These are phyloP conservation scores for Panicum miliaceum DNA, from an alignment of 176 grass and related monocot species.

Conservation along the genomic window DNA sequence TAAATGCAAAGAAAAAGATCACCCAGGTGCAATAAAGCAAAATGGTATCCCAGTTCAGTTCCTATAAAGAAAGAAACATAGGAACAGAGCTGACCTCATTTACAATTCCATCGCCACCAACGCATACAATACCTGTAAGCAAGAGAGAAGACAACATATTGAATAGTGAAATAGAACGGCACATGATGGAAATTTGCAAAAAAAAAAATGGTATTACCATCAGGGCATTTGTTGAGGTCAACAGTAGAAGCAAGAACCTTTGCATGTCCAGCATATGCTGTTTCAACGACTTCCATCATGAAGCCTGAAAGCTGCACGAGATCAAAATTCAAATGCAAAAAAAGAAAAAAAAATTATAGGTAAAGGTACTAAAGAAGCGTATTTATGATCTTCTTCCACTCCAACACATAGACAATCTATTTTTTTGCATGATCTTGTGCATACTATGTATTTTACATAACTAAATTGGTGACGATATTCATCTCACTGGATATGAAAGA, in stretches of 20 bases:
- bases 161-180: constrained; percentile 8
- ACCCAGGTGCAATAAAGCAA: constrained; percentile 23
- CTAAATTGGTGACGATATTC: neutral
- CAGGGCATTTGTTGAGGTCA: constrained; percentile 68
- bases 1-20: neutral
- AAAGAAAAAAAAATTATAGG: constrained; percentile 47
- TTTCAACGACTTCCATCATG: constrained; percentile 84
- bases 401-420: neutral
- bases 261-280: constrained; percentile 85
- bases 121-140: constrained; percentile 76
- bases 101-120: constrained; percentile 92
- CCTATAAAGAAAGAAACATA: constrained; percentile 17
- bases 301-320: constrained; percentile 91
- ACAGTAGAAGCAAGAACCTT: constrained; percentile 75
- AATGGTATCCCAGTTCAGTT: constrained; percentile 11
- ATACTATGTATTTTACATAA: constrained; percentile 19
- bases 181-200: constrained; percentile 15
- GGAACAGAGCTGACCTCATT: constrained; percentile 62
- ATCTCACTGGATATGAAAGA: constrained; percentile 13
- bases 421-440: neutral
- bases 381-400: constrained; percentile 5
- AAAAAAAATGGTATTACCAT: constrained; percentile 57
- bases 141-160: constrained; percentile 9
- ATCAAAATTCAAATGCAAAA: constrained; percentile 61
- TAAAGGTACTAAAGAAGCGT: neutral